These are phyloP conservation scores for Globisporangium polare DNA, from an alignment of 352 stramenopile species.

Conservation along the genomic window DNA sequence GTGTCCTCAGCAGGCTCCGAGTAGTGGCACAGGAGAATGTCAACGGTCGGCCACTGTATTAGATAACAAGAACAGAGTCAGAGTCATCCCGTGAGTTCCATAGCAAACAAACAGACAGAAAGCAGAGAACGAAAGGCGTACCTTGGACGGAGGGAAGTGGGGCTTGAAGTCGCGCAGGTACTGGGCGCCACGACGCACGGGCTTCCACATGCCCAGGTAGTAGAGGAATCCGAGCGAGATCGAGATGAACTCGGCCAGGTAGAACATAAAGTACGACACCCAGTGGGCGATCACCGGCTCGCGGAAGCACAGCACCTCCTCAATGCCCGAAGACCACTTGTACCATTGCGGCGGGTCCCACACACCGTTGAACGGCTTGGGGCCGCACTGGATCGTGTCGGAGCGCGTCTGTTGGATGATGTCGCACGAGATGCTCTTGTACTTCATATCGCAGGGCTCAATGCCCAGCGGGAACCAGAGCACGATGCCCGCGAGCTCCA, in stretches of 20 bases:
- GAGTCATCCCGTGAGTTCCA: neutral
- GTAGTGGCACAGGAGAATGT: slow-evolving; percentile 79
- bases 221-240: slow-evolving; percentile 67
- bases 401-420: slow-evolving; percentile 53
- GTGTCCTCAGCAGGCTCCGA: slow-evolving; percentile 71
- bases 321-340: slow-evolving; percentile 51
- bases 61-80: neutral
- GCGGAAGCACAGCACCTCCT: slow-evolving; percentile 59
- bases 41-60: slow-evolving; percentile 60
- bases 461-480: slow-evolving; percentile 59
- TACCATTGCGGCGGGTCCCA: slow-evolving; percentile 74
- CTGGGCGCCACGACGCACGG: slow-evolving; percentile 60
- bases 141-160: slow-evolving; percentile 54
- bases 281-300: slow-evolving; percentile 53
- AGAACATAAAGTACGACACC: slow-evolving; percentile 74
- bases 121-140: neutral
- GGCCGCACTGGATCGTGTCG: slow-evolving; percentile 40
- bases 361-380: slow-evolving; percentile 65
- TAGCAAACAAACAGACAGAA: neutral
- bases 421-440: slow-evolving; percentile 41
- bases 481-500: slow-evolving; percentile 46
- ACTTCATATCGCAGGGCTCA: slow-evolving; percentile 62
- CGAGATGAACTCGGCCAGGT: slow-evolving; percentile 67
- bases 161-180: slow-evolving; percentile 71
- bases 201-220: slow-evolving; percentile 80